Percentiles rank a stretch among this genome's conserved stretches.
Evolutionary conservation across 73 alveolate species (phyloP).

Genomic region (Symbiodinium natans): DNA sequence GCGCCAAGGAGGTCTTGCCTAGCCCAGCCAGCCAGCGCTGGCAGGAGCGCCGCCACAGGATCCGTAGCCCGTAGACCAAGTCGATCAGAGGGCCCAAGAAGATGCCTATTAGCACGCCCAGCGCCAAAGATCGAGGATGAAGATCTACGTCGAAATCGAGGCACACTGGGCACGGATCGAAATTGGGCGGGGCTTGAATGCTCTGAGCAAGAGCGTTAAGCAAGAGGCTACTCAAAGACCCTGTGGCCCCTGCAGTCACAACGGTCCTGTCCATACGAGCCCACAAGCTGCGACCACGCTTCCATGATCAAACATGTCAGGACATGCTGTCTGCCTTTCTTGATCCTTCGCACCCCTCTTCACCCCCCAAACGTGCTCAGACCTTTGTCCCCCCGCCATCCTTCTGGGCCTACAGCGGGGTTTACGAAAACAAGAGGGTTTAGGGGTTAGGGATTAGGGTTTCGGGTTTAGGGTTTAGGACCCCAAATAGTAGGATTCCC

Average conservation of each 20-base stretch:
- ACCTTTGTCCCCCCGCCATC: too few relatives aligned
- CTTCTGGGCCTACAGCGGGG: too few relatives aligned
- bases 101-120: neutral
- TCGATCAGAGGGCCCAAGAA: neutral
- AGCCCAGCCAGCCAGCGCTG: neutral
- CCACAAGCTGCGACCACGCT: neutral
- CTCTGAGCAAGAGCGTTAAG: neutral
- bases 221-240: neutral
- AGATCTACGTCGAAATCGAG: neutral
- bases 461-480: too few relatives aligned
- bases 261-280: neutral
- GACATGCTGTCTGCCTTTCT: too few relatives aligned
- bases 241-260: neutral
- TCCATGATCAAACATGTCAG: neutral
- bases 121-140: neutral
- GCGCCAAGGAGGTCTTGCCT: neutral
- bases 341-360: too few relatives aligned
- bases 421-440: too few relatives aligned
- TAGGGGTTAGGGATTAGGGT: too few relatives aligned
- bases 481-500: too few relatives aligned
- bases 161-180: neutral
- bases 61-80: neutral
- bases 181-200: neutral
- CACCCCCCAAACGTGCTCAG: too few relatives aligned
- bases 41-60: neutral